Evolutionary conservation across 352 stramenopile species (phyloP).

Genomic region (Pythium folliculosum): DNA sequence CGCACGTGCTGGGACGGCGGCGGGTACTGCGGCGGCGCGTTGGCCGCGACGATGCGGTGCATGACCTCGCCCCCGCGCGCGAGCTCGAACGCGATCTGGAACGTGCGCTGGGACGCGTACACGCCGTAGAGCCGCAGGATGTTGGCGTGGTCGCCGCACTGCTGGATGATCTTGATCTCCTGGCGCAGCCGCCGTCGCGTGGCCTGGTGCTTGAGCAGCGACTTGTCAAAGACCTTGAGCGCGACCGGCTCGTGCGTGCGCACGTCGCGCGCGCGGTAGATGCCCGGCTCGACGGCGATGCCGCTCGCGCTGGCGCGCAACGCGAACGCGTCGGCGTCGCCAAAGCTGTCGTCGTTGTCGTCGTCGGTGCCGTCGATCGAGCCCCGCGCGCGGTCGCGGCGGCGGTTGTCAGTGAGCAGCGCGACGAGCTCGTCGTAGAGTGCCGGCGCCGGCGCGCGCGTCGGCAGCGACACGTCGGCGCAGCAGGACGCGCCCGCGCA

Average conservation of each 20-base stretch:
- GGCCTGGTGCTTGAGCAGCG: constrained; percentile 40
- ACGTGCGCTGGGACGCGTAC: constrained; percentile 41
- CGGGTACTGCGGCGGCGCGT: background rate
- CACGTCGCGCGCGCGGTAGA: constrained; percentile 63
- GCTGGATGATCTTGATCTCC: constrained; percentile 60
- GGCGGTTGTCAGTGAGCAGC: constrained; percentile 30
- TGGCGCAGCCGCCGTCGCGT: constrained; percentile 65
- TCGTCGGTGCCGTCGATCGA: constrained; percentile 1
- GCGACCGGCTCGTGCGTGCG: constrained; percentile 67
- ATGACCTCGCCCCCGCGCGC: constrained; percentile 66
- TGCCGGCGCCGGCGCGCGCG: constrained; percentile 17
- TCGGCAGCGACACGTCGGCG: constrained; percentile 37
- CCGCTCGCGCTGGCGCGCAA: constrained; percentile 2
- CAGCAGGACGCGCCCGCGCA: constrained; percentile 58
- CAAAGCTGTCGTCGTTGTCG: constrained; percentile 1
- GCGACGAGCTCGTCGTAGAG: constrained; percentile 58
- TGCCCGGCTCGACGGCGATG: constrained; percentile 33
- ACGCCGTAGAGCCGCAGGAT: constrained; percentile 71
- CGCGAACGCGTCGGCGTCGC: background rate
- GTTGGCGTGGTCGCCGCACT: constrained; percentile 53
- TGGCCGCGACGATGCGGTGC: constrained; percentile 31
- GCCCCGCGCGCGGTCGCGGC: constrained; percentile 3
- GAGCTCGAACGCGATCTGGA: constrained; percentile 81
- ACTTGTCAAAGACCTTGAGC: constrained; percentile 69
- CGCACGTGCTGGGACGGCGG: background rate